Conservation (phyloP, 163 green algal species). For the Chlamydomonas reinhardtii region DNA sequence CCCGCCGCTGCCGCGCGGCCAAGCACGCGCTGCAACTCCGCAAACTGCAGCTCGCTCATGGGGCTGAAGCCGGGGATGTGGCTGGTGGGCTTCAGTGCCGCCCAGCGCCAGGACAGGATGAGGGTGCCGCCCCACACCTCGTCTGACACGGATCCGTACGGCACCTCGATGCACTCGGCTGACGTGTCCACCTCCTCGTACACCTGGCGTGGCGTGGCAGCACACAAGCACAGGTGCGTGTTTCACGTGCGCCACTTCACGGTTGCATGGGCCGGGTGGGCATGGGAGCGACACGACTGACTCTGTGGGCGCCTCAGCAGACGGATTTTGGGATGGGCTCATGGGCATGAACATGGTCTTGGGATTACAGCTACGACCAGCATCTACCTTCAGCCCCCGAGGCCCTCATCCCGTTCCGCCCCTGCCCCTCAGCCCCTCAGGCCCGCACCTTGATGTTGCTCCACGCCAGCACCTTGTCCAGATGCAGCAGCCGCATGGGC, state of each 20-base stretch:
- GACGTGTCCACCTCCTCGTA: conserved; percentile 19
- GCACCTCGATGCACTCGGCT: conserved; percentile 6
- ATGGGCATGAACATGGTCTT: too few relatives aligned
- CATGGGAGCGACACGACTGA: too few relatives aligned
- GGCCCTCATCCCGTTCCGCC: too few relatives aligned
- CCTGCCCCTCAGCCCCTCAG: too few relatives aligned
- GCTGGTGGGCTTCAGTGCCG: neutral
- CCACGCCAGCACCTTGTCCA: conserved; percentile 16
- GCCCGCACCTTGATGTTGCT: conserved; percentile 7
- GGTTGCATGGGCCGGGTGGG: too few relatives aligned
- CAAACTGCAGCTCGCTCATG: conserved; percentile 34
- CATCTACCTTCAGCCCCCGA: too few relatives aligned
- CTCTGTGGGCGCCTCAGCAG: too few relatives aligned
- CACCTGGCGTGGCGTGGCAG: neutral
- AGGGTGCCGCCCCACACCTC: neutral
- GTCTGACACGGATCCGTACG: neutral
- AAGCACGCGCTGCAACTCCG: conserved; percentile 2
- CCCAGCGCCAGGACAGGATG: conserved; percentile 49
- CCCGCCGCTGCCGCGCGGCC: neutral
- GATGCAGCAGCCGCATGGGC: conserved; percentile 35
- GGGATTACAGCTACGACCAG: too few relatives aligned
- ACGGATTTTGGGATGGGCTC: too few relatives aligned
- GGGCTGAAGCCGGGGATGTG: neutral
- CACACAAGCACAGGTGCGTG: neutral
- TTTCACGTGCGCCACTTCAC: too few relatives aligned